A percentile compares a stretch with the other conserved stretches of the same genome.
phyloP scores from a whole-genome alignment of 768 basidiomycete genomes.

The Russula foetens region DNA sequence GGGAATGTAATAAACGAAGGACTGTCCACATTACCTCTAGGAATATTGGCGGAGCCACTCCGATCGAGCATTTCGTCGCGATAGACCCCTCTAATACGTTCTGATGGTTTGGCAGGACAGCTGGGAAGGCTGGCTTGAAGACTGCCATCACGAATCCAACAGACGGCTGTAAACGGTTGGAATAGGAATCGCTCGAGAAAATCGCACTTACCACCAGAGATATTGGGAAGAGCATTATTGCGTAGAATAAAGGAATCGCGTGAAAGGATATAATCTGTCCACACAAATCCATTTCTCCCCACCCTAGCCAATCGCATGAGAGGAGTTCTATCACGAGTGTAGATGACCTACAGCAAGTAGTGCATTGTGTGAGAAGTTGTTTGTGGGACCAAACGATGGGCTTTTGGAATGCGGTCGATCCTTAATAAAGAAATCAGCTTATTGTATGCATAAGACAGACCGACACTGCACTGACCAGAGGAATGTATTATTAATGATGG shows the following conservation, averaged over 20 bases:
- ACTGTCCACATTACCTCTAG: constrained; percentile 25
- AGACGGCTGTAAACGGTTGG: constrained; percentile 20
- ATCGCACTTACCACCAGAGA: constrained; percentile 18
- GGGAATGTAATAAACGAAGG: background rate
- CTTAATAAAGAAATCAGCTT: constrained; percentile 5
- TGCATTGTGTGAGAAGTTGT: background rate
- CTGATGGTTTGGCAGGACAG: constrained; percentile 26
- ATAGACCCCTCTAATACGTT: constrained; percentile 24
- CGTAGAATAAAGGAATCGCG: constrained; percentile 29
- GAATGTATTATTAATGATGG: constrained; percentile 25
- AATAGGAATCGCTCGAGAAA: background rate
- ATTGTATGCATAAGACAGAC: background rate
- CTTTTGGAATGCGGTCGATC: constrained; percentile 27
- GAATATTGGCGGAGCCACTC: constrained; percentile 27
- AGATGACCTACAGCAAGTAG: constrained; percentile 9
- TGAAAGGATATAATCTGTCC: constrained; percentile 24
- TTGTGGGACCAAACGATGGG: constrained; percentile 22
- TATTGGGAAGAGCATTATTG: constrained; percentile 26
- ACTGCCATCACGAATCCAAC: constrained; percentile 25
- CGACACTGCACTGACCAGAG: constrained; percentile 19
- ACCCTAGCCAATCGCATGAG: constrained; percentile 5
- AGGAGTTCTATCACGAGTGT: background rate
- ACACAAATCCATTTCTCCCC: constrained; percentile 22
- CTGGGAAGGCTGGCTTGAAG: constrained; percentile 26
- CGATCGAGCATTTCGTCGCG: constrained; percentile 21